Percentiles rank a stretch among this genome's conserved stretches.
Conservation (phyloP, 257 asterid species). For the Scutellaria galericulata region DNA sequence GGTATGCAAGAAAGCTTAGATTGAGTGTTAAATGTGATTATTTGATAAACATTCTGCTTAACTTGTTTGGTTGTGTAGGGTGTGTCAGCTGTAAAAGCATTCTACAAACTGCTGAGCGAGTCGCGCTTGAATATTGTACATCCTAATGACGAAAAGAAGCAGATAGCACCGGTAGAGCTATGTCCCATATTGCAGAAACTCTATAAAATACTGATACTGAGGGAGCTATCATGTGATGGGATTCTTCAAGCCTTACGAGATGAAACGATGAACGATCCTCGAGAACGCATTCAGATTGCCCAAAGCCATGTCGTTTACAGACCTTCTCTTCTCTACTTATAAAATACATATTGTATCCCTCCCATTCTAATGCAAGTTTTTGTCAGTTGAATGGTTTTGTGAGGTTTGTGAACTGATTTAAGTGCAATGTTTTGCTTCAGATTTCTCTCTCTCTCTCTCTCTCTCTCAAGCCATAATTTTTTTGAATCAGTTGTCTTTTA, state of each 20-base stretch:
- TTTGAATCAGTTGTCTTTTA: background rate
- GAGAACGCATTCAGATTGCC: conserved; percentile 88
- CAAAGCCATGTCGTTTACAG: conserved; percentile 76
- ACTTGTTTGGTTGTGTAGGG: conserved; percentile 52
- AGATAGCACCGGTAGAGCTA: conserved; percentile 78
- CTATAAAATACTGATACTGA: conserved; percentile 71
- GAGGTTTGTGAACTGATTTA: background rate
- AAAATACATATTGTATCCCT: conserved; percentile 24
- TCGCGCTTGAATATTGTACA: conserved; percentile 62
- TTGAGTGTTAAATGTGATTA: background rate
- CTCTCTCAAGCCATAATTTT: background rate
- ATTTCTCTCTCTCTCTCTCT: background rate
- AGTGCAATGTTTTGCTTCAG: conserved; percentile 1
- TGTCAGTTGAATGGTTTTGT: background rate
- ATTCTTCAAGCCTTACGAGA: conserved; percentile 90
- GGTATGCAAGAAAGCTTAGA: conserved; percentile 43
- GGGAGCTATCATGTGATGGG: conserved; percentile 66
- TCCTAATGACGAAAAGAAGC: conserved; percentile 64
- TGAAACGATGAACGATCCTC: conserved; percentile 87
- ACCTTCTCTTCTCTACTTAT: conserved; percentile 89
- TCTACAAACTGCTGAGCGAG: conserved; percentile 87
- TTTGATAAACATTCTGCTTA: background rate
- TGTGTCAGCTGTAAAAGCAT: conserved; percentile 92
- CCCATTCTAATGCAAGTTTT: background rate
- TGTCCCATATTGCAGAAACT: conserved; percentile 87